phyloP scores from a whole-genome alignment of 129 eudicot species.

The Chrysanthemum makinoi region DNA sequence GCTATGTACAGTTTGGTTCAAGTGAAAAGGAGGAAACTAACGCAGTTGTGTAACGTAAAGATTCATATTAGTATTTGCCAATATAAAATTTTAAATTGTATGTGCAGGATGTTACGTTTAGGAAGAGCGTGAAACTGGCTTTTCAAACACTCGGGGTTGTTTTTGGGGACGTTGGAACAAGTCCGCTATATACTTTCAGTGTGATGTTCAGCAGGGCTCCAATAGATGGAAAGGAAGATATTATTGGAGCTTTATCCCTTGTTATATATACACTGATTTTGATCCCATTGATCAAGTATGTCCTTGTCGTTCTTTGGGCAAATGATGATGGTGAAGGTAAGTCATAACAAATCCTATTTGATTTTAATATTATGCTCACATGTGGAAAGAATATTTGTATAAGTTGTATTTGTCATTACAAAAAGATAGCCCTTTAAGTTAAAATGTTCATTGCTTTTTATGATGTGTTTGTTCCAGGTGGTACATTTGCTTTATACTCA shows the following conservation, averaged over 20 bases:
- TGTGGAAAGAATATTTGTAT: neutral
- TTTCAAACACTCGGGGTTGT: constrained; percentile 96
- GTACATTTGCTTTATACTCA: constrained; percentile 94
- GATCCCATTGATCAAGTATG: constrained; percentile 80
- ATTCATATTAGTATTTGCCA: neutral
- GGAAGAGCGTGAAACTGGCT: constrained; percentile 54
- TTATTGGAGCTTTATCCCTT: constrained; percentile 92
- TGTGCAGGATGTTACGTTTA: constrained; percentile 62
- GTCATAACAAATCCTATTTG: constrained; percentile 5
- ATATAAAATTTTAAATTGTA: constrained; percentile 14
- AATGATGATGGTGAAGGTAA: constrained; percentile 97
- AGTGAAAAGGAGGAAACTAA: neutral
- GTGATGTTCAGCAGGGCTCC: constrained; percentile 96
- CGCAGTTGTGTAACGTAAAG: constrained; percentile 1
- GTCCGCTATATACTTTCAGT: constrained; percentile 88
- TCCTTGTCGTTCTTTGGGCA: constrained; percentile 81
- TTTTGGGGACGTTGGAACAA: constrained; percentile 96
- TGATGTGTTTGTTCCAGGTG: constrained; percentile 54
- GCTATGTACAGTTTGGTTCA: neutral
- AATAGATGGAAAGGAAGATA: constrained; percentile 76
- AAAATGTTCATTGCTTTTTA: constrained; percentile 1
- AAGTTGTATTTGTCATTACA: constrained; percentile 1
- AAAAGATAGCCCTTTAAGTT: neutral
- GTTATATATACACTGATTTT: constrained; percentile 79
- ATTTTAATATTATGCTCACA: constrained; percentile 9